phyloP scores from a whole-genome alignment of 371 early-diverging fungal species.

The Saksenaea vasiformis region DNA sequence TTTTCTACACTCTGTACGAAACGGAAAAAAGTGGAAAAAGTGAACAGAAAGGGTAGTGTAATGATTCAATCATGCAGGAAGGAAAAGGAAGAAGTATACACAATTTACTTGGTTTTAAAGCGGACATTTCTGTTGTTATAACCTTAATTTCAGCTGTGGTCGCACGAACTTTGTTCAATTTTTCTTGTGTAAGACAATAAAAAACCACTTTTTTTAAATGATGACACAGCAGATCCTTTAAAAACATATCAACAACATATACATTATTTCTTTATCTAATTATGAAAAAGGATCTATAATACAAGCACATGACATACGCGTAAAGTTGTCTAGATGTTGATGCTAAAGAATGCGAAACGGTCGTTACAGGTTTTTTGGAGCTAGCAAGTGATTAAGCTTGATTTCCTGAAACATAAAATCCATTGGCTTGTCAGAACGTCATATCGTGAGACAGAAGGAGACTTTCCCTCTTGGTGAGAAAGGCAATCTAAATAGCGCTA shows the following conservation, averaged over 20 bases:
- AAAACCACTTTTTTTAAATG: background rate
- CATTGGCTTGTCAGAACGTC: background rate
- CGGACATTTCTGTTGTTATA: background rate
- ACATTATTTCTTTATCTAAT: background rate
- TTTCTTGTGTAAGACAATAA: background rate
- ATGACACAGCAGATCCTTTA: background rate
- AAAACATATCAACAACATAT: background rate
- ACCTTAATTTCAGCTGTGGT: slow-evolving; percentile 1
- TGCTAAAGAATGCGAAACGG: background rate
- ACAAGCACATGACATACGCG: too few relatives aligned
- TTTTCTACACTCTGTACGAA: background rate
- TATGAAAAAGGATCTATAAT: too few relatives aligned
- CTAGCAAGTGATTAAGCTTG: background rate
- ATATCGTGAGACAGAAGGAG: background rate
- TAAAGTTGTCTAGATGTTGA: too few relatives aligned
- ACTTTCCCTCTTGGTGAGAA: background rate
- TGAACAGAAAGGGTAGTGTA: background rate
- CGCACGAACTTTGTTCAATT: background rate
- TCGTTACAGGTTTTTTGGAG: background rate
- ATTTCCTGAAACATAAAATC: background rate
- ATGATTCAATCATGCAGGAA: background rate
- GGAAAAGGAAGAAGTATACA: too few relatives aligned
- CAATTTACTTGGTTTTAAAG: background rate
- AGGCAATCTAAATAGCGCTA: background rate
- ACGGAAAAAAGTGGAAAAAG: background rate